phyloP scores from a whole-genome alignment of 2,329 filamentous ascomycete species.

The Aspergillus jensenii region DNA sequence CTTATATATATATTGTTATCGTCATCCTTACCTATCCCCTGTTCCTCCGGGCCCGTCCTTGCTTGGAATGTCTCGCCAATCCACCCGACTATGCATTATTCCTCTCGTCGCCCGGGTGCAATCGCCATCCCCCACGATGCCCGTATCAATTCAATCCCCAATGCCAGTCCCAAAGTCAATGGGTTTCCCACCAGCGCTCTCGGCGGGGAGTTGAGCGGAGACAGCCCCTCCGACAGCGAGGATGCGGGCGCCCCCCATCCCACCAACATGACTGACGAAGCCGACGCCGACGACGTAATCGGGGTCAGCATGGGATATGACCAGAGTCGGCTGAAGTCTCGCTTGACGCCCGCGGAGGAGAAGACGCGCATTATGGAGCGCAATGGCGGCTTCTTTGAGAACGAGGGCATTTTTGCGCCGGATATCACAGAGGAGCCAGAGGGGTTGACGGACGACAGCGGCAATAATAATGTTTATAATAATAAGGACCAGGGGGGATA shows the following conservation, averaged over 20 bases:
- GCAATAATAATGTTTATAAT: background rate
- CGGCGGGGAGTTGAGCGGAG: background rate
- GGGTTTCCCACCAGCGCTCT: no score
- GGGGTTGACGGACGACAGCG: conserved; percentile 8
- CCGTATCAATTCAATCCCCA: background rate
- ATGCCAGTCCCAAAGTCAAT: background rate
- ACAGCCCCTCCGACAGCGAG: conserved; percentile 30
- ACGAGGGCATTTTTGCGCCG: conserved; percentile 28
- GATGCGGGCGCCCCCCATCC: conserved; percentile 19
- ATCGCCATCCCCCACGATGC: background rate
- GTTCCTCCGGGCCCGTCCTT: background rate
- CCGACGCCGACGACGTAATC: conserved; percentile 46
- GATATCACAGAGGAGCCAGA: conserved; percentile 37
- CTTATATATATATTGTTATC: background rate
- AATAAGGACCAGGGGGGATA: conserved; percentile 2
- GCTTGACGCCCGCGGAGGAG: conserved; percentile 58
- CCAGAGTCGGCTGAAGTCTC: conserved; percentile 58
- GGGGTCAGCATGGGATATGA: conserved; percentile 60
- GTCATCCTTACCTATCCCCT: background rate
- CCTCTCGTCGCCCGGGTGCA: conserved; percentile 1
- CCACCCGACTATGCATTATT: background rate
- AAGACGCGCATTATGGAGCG: conserved; percentile 58
- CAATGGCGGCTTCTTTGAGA: conserved; percentile 50
- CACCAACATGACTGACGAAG: conserved; percentile 28
- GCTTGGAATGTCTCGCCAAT: background rate